These are phyloP conservation scores for Phaffia tasmanica DNA, from an alignment of 768 basidiomycete species.

Conservation along the genomic window DNA sequence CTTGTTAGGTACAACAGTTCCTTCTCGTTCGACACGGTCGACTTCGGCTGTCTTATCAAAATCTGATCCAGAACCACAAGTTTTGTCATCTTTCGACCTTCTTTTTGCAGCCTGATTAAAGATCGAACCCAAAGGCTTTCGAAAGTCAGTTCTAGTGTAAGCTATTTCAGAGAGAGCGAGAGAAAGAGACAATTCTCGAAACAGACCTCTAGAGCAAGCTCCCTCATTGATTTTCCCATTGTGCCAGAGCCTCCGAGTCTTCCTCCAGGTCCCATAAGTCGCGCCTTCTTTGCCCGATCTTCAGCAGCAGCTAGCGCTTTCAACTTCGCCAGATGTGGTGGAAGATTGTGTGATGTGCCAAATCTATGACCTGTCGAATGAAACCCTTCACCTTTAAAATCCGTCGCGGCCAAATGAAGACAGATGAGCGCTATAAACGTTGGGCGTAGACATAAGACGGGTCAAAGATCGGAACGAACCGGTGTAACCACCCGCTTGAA, in stretches of 20 bases:
- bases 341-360: conserved; percentile 58
- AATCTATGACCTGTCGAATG: conserved; percentile 60
- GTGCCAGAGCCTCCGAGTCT: conserved; percentile 34
- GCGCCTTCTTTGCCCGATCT: conserved; percentile 47
- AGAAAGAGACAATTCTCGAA: neutral
- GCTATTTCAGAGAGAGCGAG: neutral
- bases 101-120: conserved; percentile 71
- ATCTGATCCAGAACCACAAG: conserved; percentile 43
- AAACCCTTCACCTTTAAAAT: conserved; percentile 62
- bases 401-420: neutral
- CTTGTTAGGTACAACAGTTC: conserved; percentile 3
- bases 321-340: conserved; percentile 52
- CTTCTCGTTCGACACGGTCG: conserved; percentile 29
- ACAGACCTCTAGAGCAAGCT: conserved; percentile 21
- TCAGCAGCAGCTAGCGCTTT: conserved; percentile 74
- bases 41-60: conserved; percentile 27
- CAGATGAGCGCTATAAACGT: neutral
- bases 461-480: conserved; percentile 37
- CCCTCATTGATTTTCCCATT: conserved; percentile 47
- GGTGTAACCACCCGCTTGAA: conserved; percentile 68
- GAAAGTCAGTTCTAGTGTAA: neutral
- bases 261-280: conserved; percentile 47
- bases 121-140: neutral
- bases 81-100: conserved; percentile 58
- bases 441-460: neutral